phyloP scores from a whole-genome alignment of 768 basidiomycete genomes.

The Boletus fagicola region DNA sequence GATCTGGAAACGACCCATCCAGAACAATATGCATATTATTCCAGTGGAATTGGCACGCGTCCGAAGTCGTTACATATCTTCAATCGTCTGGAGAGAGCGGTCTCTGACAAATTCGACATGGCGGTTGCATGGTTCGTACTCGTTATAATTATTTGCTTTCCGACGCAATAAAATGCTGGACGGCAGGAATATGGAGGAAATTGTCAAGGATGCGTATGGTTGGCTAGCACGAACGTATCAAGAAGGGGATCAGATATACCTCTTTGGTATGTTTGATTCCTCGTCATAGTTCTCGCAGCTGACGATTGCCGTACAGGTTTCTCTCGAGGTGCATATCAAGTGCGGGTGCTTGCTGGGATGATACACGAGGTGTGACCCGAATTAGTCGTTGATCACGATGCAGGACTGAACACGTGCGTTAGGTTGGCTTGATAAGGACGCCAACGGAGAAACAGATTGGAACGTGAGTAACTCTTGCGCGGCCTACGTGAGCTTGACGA shows the following conservation, averaged over 20 bases:
- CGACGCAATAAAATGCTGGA: neutral
- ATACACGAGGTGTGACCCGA: constrained; percentile 31
- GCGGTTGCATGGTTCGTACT: constrained; percentile 38
- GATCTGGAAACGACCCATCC: constrained; percentile 15
- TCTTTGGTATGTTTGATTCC: constrained; percentile 29
- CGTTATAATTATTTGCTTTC: neutral
- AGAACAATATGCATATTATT: constrained; percentile 36
- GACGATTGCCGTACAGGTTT: constrained; percentile 28
- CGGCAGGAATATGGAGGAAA: constrained; percentile 36
- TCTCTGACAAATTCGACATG: constrained; percentile 33
- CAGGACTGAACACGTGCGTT: neutral
- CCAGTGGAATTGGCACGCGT: constrained; percentile 39
- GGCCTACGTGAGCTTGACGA: neutral
- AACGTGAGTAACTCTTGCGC: constrained; percentile 13
- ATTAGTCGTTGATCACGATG: neutral
- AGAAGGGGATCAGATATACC: constrained; percentile 35
- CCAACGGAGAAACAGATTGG: constrained; percentile 35
- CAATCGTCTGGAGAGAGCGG: constrained; percentile 12
- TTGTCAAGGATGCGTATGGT: constrained; percentile 33
- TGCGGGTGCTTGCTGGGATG: constrained; percentile 42
- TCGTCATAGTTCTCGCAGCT: neutral
- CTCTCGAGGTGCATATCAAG: constrained; percentile 44
- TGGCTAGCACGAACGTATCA: constrained; percentile 34
- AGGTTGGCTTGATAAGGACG: constrained; percentile 35
- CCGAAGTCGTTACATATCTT: constrained; percentile 29